These are phyloP conservation scores for Botrytis hyacinthi DNA, from an alignment of 2,329 filamentous ascomycete genomes.

Conservation along the genomic window DNA sequence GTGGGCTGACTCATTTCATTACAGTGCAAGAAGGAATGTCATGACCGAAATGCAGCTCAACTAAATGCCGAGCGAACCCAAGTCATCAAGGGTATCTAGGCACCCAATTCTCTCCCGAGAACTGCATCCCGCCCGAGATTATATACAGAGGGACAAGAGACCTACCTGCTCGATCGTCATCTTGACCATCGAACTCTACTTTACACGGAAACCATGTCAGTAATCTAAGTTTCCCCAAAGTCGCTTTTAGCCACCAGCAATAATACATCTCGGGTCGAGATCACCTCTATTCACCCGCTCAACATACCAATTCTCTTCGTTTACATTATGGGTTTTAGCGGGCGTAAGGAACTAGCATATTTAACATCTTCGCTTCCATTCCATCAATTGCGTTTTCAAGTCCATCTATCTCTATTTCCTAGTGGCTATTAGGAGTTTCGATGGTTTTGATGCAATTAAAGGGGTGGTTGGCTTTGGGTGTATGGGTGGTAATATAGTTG, in stretches of 20 bases:
- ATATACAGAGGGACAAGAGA: neutral
- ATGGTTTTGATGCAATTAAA: conserved; percentile 8
- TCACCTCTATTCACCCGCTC: neutral
- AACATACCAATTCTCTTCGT: neutral
- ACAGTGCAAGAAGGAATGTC: conserved; percentile 92
- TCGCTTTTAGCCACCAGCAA: neutral
- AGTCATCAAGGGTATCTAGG: conserved; percentile 84
- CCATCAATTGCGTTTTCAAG: conserved; percentile 3
- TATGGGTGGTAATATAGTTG: conserved; percentile 12
- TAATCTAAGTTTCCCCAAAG: neutral
- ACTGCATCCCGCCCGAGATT: neutral
- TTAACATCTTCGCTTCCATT: neutral
- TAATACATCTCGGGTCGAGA: neutral
- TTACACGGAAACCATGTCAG: neutral
- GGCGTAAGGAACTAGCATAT: conserved; percentile 14
- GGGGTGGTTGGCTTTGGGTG: neutral
- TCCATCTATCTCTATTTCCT: conserved; percentile 12
- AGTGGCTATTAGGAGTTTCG: neutral
- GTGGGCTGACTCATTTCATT: conserved; percentile 9
- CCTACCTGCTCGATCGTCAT: neutral
- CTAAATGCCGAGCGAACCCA: conserved; percentile 90
- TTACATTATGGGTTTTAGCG: conserved; percentile 1
- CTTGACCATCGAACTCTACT: neutral
- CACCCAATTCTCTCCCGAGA: neutral
- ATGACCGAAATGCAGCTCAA: conserved; percentile 90